These are phyloP conservation scores for Eragrostis nindensis DNA, from an alignment of 176 grass and related monocot genomes.

Conservation along the genomic window DNA sequence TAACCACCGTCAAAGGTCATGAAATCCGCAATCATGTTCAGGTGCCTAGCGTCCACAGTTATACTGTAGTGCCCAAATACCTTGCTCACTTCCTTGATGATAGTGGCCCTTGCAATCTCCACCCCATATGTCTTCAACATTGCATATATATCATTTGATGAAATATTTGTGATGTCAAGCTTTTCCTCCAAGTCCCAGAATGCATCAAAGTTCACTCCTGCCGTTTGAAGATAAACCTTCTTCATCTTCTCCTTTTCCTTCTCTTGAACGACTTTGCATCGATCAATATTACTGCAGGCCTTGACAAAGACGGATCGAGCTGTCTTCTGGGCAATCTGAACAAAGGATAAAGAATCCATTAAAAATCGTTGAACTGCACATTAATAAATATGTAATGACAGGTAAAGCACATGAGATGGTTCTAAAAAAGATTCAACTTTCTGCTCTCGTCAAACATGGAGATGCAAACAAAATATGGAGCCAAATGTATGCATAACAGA, in stretches of 20 bases:
- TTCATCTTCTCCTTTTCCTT: neutral
- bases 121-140: constrained; percentile 82
- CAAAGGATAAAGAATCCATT: neutral
- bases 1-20: constrained; percentile 90
- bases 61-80: constrained; percentile 77
- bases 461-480: neutral
- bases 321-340: constrained; percentile 86
- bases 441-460: neutral
- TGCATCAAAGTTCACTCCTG: constrained; percentile 71
- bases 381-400: neutral
- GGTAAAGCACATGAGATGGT: neutral
- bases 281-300: constrained; percentile 55
- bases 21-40: constrained; percentile 80
- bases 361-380: neutral
- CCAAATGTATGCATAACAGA: neutral
- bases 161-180: constrained; percentile 42
- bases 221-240: constrained; percentile 44
- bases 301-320: constrained; percentile 63
- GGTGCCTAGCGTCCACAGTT: constrained; percentile 67
- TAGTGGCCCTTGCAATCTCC: constrained; percentile 71
- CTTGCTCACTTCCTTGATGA: constrained; percentile 62
- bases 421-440: neutral
- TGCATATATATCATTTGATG: constrained; percentile 66
- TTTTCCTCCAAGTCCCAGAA: constrained; percentile 63
- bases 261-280: constrained; percentile 32